phyloP scores from a whole-genome alignment of 306 rosid species.

The Castanea sativa region DNA sequence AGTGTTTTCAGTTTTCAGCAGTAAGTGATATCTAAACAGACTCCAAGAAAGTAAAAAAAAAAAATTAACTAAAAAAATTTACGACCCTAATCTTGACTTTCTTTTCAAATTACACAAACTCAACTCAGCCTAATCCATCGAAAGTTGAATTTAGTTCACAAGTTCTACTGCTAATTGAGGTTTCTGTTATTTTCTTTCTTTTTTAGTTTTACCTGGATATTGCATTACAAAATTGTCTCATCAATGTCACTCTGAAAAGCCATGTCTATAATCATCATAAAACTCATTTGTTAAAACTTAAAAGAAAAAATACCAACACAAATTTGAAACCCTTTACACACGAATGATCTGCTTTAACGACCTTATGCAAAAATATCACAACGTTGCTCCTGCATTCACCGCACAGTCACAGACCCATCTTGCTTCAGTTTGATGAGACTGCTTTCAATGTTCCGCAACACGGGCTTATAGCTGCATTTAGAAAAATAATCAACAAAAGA shows the following conservation, averaged over 20 bases:
- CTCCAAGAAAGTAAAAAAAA: no score
- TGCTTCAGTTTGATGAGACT: conserved; percentile 79
- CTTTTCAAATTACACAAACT: background rate
- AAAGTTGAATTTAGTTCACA: no score
- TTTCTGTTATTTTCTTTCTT: background rate
- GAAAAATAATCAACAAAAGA: conserved; percentile 18
- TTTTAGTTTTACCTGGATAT: background rate
- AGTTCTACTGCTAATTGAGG: background rate
- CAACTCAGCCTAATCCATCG: background rate
- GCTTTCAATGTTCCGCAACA: conserved; percentile 79
- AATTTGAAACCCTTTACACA: conserved; percentile 3
- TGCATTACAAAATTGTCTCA: background rate
- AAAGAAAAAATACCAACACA: background rate
- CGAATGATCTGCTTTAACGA: conserved; percentile 11
- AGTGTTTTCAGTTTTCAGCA: no score
- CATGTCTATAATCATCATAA: background rate
- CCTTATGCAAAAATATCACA: conserved; percentile 2
- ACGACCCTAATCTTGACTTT: no score
- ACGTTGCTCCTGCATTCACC: conserved; percentile 27
- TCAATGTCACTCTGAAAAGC: background rate
- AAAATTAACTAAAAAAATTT: background rate
- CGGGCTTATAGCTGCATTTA: conserved; percentile 74
- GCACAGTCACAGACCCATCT: conserved; percentile 50
- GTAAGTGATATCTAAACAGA: no score
- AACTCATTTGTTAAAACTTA: background rate